Percentiles rank a stretch among this genome's conserved stretches.
Evolutionary conservation across 2,329 filamentous ascomycete species (phyloP).

Genomic region (Penicillium sclerotiorum): DNA sequence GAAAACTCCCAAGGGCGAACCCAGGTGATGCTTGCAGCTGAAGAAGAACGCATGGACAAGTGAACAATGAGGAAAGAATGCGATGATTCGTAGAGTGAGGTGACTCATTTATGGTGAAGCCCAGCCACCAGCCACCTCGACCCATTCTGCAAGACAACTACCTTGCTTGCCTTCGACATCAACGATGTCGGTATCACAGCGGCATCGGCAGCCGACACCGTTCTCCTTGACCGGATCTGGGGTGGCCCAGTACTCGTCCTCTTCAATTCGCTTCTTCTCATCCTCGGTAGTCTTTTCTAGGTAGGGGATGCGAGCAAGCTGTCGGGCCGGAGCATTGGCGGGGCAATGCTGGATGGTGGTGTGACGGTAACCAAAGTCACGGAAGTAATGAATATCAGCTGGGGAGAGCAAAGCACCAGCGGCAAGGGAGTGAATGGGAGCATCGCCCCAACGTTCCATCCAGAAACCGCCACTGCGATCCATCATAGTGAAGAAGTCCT

Average conservation of each 20-base stretch:
- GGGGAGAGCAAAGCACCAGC: conserved; percentile 82
- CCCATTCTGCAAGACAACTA: conserved; percentile 93
- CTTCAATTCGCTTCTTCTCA: conserved; percentile 81
- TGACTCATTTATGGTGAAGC: conserved; percentile 57
- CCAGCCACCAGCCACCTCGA: conserved; percentile 95
- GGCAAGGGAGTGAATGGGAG: conserved; percentile 95
- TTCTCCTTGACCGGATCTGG: conserved; percentile 90
- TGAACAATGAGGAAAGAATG: conserved; percentile 34
- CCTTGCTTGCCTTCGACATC: conserved; percentile 98
- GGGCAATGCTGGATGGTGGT: conserved; percentile 99
- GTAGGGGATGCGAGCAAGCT: conserved; percentile 77
- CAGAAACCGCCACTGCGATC: conserved; percentile 97
- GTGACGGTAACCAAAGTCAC: conserved; percentile 96
- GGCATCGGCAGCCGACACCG: conserved; percentile 92
- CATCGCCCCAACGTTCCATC: conserved; percentile 99
- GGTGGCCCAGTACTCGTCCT: conserved; percentile 94
- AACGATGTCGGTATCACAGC: conserved; percentile 95
- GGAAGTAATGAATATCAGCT: conserved; percentile 95
- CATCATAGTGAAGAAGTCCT: conserved; percentile 99
- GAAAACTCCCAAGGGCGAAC: conserved; percentile 34
- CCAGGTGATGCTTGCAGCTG: conserved; percentile 37
- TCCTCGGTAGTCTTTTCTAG: conserved; percentile 80
- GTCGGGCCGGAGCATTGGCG: conserved; percentile 86
- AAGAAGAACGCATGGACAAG: conserved; percentile 34
- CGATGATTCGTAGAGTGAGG: conserved; percentile 20